Evolutionary conservation across 176 grass and related monocot genomes (phyloP).

Genomic region (Pontederia crassipes): DNA sequence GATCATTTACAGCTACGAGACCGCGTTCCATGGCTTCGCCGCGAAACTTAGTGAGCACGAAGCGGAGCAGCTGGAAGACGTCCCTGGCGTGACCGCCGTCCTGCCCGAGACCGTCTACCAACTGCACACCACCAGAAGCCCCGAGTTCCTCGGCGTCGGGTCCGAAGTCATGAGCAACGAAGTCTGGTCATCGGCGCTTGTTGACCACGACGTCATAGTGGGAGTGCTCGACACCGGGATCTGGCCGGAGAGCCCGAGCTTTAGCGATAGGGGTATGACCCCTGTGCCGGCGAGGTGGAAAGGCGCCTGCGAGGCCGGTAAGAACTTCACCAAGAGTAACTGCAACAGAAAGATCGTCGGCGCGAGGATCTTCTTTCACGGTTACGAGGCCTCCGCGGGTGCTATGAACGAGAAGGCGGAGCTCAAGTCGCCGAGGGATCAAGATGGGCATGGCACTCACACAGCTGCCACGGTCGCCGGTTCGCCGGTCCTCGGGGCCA

Average conservation of each 20-base stretch:
- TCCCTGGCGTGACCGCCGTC: slow-evolving; percentile 25
- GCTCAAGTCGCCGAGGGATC: slow-evolving; percentile 41
- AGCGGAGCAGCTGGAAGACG: slow-evolving; percentile 10
- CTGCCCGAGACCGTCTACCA: slow-evolving; percentile 13
- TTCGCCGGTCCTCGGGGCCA: slow-evolving; percentile 27
- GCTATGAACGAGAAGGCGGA: slow-evolving; percentile 14
- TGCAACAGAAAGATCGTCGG: slow-evolving; percentile 87
- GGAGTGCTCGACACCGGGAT: slow-evolving; percentile 39
- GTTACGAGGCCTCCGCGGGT: slow-evolving; percentile 35
- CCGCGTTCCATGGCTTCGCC: slow-evolving; percentile 40
- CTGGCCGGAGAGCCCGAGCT: slow-evolving; percentile 50
- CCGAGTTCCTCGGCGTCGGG: slow-evolving; percentile 32
- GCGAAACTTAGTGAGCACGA: slow-evolving; percentile 17
- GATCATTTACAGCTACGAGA: slow-evolving; percentile 36
- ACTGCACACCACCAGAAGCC: slow-evolving; percentile 41
- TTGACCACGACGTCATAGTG: slow-evolving; percentile 44
- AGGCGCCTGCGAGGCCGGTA: slow-evolving; percentile 34
- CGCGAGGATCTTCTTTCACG: slow-evolving; percentile 28
- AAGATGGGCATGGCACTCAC: slow-evolving; percentile 54
- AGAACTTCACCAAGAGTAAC: slow-evolving; percentile 22
- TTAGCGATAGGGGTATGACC: slow-evolving; percentile 20
- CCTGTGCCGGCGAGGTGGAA: slow-evolving; percentile 34
- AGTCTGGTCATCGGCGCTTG: slow-evolving; percentile 29
- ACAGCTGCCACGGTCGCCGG: slow-evolving; percentile 56
- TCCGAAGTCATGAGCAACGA: background rate